Percentiles rank a stretch among this genome's conserved stretches.
These are phyloP conservation scores for Euphorbia pulcherrima DNA, from an alignment of 345 rosid genomes.

Conservation along the genomic window DNA sequence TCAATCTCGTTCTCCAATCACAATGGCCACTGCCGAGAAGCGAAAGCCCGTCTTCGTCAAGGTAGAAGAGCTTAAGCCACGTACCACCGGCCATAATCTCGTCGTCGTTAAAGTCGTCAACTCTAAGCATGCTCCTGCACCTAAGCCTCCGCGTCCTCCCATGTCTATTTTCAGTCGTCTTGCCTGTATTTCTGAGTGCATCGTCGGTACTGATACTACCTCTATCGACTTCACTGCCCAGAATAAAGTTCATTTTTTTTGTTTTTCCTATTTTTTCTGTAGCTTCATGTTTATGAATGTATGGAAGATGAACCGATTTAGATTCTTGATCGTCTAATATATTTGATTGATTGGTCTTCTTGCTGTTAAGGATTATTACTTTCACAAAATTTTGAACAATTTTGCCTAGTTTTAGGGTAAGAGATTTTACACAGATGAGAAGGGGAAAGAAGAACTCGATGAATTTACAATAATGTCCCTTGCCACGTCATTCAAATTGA, in stretches of 20 bases:
- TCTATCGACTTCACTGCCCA: conserved; percentile 83
- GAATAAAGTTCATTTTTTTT: conserved; percentile 58
- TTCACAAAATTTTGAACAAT: background rate
- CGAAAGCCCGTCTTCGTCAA: conserved; percentile 55
- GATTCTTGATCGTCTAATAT: background rate
- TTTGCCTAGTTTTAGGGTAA: background rate
- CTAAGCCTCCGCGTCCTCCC: conserved; percentile 46
- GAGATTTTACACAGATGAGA: too few species aligned
- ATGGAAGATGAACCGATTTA: background rate
- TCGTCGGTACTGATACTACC: conserved; percentile 71
- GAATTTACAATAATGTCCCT: too few species aligned
- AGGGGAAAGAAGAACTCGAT: too few species aligned
- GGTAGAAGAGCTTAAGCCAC: conserved; percentile 55
- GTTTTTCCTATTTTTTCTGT: too few species aligned
- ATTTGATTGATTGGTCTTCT: background rate
- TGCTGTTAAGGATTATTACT: too few species aligned
- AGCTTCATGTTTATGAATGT: too few species aligned
- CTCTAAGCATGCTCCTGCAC: conserved; percentile 29
- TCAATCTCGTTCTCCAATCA: background rate
- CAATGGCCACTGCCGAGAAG: conserved; percentile 30
- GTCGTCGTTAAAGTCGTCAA: conserved; percentile 47
- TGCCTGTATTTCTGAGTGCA: conserved; percentile 66
- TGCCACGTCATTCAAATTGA: too few species aligned
- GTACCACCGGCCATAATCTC: conserved; percentile 55
- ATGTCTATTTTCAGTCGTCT: conserved; percentile 41